phyloP scores from a whole-genome alignment of 768 basidiomycete species.

The Boletellus ananas region DNA sequence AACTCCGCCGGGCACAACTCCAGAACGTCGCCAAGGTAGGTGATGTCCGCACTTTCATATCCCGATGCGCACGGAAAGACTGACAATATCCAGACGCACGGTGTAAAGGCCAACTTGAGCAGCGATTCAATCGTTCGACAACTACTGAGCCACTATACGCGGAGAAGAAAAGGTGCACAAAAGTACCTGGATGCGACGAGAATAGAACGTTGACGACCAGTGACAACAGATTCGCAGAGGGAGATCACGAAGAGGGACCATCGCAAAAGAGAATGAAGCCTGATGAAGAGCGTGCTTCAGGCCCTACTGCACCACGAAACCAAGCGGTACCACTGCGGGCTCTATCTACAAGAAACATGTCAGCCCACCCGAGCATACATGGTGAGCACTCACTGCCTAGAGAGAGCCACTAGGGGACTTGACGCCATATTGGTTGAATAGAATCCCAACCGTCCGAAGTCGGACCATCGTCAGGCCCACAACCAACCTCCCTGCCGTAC shows the following conservation, averaged over 20 bases:
- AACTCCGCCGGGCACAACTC: constrained; percentile 21
- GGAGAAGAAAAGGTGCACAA: constrained; percentile 12
- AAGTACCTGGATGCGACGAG: not conserved
- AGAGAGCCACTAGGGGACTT: too few relatives aligned
- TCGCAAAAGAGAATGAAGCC: constrained; percentile 16
- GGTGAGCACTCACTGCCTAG: too few relatives aligned
- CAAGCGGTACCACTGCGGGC: not conserved
- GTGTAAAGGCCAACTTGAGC: constrained; percentile 25
- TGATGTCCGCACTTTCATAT: not conserved
- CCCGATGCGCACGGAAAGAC: not conserved
- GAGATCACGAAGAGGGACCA: constrained; percentile 8
- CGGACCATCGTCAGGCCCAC: too few relatives aligned
- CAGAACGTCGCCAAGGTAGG: constrained; percentile 28
- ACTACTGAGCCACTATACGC: constrained; percentile 10
- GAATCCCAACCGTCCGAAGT: too few relatives aligned
- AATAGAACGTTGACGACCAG: too few relatives aligned
- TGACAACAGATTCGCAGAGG: constrained; percentile 3
- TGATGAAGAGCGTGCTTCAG: not conserved
- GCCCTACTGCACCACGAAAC: not conserved
- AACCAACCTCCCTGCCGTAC: too few relatives aligned
- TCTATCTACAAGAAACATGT: not conserved
- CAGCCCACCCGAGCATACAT: not conserved
- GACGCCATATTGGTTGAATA: too few relatives aligned
- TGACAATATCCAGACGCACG: constrained; percentile 14
- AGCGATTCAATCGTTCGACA: constrained; percentile 24